Percentiles rank a stretch among this genome's conserved stretches.
These are phyloP conservation scores for Quercus ilex DNA, from an alignment of 306 rosid genomes.

Conservation along the genomic window DNA sequence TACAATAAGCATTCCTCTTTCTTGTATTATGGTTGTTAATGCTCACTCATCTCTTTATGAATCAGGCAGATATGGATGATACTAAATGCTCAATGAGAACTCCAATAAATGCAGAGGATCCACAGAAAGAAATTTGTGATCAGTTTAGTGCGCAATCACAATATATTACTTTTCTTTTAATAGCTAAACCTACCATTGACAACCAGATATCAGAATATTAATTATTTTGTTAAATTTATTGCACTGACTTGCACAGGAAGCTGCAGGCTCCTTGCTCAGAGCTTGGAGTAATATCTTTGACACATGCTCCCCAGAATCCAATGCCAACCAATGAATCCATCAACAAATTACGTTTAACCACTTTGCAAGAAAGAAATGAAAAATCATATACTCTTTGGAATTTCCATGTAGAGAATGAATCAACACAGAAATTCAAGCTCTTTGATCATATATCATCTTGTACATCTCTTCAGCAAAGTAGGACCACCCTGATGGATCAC, in stretches of 20 bases:
- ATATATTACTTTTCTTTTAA: neutral
- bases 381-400: constrained; percentile 24
- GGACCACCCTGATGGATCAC: constrained; percentile 24
- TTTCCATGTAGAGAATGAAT: constrained; percentile 37
- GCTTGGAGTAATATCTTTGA: constrained; percentile 10
- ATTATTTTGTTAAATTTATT: constrained; percentile 24
- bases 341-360: constrained; percentile 28
- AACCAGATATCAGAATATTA: neutral
- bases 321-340: constrained; percentile 7
- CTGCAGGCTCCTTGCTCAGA: constrained; percentile 24
- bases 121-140: constrained; percentile 24
- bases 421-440: constrained; percentile 33
- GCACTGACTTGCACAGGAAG: constrained; percentile 39
- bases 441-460: constrained; percentile 32
- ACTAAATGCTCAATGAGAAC: constrained; percentile 16
- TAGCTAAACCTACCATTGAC: constrained; percentile 1
- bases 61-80: constrained; percentile 37
- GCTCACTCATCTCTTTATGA: constrained; percentile 5
- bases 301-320: constrained; percentile 20
- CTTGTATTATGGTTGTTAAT: constrained; percentile 8
- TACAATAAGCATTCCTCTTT: constrained; percentile 4
- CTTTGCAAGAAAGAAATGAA: constrained; percentile 29
- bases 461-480: constrained; percentile 29
- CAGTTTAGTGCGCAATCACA: constrained; percentile 30
- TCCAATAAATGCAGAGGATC: constrained; percentile 28